These are phyloP conservation scores for Kernera saxatilis DNA, from an alignment of 345 rosid genomes.

Conservation along the genomic window DNA sequence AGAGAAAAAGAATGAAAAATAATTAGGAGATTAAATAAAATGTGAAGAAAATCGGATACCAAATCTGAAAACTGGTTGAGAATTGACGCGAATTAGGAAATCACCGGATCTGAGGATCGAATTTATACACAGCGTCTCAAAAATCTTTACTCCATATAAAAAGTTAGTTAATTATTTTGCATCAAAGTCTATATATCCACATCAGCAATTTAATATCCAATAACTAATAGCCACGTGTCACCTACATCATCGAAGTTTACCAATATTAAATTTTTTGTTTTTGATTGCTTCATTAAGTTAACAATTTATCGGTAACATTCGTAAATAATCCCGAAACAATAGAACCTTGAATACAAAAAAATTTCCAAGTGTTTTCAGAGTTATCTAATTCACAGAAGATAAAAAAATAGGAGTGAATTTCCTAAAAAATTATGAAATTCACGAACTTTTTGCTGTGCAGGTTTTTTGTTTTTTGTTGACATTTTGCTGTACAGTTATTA, in stretches of 20 bases:
- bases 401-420: not conserved
- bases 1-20: not conserved
- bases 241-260: not conserved
- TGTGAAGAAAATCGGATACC: not conserved
- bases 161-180: not conserved
- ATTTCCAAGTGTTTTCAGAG: not conserved
- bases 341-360: too few species aligned
- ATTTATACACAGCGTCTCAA: constrained; percentile 12
- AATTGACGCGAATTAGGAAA: constrained; percentile 19
- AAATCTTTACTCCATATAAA: not conserved
- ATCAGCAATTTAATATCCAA: constrained; percentile 2
- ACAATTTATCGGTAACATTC: not conserved
- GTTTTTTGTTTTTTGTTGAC: too few species aligned
- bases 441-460: not conserved
- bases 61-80: constrained; percentile 19
- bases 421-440: too few species aligned
- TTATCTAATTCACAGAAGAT: not conserved
- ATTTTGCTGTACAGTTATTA: too few species aligned
- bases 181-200: not conserved
- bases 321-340: too few species aligned
- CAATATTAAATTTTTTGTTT: not conserved
- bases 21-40: not conserved
- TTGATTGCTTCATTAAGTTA: not conserved
- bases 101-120: constrained; percentile 25
- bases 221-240: not conserved